These are phyloP conservation scores for Cryptococcus deneoformans DNA, from an alignment of 1,284 basidiomycete species.

Conservation along the genomic window DNA sequence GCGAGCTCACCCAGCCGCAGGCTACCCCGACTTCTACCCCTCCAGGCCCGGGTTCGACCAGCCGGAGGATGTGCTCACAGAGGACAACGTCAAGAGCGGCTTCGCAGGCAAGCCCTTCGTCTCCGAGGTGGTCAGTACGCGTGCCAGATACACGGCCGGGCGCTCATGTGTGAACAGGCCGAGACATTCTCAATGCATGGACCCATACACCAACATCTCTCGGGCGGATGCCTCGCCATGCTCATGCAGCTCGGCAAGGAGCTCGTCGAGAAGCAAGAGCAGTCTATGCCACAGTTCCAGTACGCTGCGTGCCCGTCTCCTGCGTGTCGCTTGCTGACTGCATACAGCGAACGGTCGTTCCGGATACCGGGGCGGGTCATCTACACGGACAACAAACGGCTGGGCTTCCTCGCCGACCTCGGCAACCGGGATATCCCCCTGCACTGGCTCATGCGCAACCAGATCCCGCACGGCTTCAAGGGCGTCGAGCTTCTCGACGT, in stretches of 20 bases:
- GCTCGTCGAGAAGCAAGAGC: conserved; percentile 61
- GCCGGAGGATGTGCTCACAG: conserved; percentile 78
- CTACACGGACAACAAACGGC: conserved; percentile 81
- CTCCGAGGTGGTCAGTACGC: conserved; percentile 42
- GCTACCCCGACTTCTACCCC: conserved; percentile 82
- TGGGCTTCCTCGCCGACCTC: conserved; percentile 86
- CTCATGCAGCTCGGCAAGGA: conserved; percentile 78
- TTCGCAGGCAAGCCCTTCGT: conserved; percentile 62
- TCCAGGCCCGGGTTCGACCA: conserved; percentile 76
- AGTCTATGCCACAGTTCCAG: conserved; percentile 43
- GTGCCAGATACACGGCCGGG: background rate
- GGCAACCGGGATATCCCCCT: conserved; percentile 86
- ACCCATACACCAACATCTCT: conserved; percentile 54
- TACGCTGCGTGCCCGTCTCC: conserved; percentile 9
- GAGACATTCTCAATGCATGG: conserved; percentile 58
- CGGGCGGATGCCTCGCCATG: conserved; percentile 58
- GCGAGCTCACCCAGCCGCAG: conserved; percentile 47
- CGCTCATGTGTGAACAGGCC: conserved; percentile 40
- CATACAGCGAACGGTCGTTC: conserved; percentile 65
- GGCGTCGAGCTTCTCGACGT: conserved; percentile 88
- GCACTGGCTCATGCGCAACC: conserved; percentile 74
- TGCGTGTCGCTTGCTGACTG: conserved; percentile 1
- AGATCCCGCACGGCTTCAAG: conserved; percentile 89
- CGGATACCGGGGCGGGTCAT: conserved; percentile 85
- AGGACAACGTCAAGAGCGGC: conserved; percentile 74